These are phyloP conservation scores for Rubia peregrina DNA, from an alignment of 305 asterid species.

Conservation along the genomic window DNA sequence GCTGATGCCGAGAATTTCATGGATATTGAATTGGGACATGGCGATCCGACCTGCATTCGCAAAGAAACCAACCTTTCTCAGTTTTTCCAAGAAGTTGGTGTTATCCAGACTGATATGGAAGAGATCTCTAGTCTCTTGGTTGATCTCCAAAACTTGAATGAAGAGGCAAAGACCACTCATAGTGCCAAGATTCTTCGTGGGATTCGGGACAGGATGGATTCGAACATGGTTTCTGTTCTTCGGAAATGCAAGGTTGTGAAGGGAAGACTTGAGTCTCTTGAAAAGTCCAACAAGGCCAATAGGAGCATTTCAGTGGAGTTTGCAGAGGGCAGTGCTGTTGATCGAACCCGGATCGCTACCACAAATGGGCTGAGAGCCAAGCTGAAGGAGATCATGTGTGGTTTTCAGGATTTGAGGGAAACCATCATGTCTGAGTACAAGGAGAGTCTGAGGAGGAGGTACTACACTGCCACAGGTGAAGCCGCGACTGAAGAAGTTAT, in stretches of 20 bases:
- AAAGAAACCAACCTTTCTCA: constrained; percentile 37
- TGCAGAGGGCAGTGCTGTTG: constrained; percentile 56
- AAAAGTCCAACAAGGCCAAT: constrained; percentile 44
- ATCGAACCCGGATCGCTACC: constrained; percentile 56
- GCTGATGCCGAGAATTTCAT: constrained; percentile 25
- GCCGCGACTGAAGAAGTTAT: constrained; percentile 52
- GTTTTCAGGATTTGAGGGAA: constrained; percentile 54
- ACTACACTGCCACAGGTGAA: constrained; percentile 57
- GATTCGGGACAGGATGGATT: constrained; percentile 67
- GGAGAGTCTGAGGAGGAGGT: constrained; percentile 63
- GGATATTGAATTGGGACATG: constrained; percentile 50
- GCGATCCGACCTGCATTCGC: constrained; percentile 22
- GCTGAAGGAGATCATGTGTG: constrained; percentile 63
- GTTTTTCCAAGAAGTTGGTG: constrained; percentile 58
- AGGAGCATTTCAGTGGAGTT: constrained; percentile 29
- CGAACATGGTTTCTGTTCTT: constrained; percentile 61
- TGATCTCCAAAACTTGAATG: constrained; percentile 59
- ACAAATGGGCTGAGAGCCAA: constrained; percentile 53
- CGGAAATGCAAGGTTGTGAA: constrained; percentile 58
- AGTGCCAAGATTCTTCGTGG: constrained; percentile 71
- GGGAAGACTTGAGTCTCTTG: constrained; percentile 48
- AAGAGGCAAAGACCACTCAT: constrained; percentile 54
- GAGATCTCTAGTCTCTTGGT: constrained; percentile 57
- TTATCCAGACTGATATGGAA: constrained; percentile 40
- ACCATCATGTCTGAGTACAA: constrained; percentile 57